These are phyloP conservation scores for Dicorynia guianensis DNA, from an alignment of 306 rosid genomes.

Conservation along the genomic window DNA sequence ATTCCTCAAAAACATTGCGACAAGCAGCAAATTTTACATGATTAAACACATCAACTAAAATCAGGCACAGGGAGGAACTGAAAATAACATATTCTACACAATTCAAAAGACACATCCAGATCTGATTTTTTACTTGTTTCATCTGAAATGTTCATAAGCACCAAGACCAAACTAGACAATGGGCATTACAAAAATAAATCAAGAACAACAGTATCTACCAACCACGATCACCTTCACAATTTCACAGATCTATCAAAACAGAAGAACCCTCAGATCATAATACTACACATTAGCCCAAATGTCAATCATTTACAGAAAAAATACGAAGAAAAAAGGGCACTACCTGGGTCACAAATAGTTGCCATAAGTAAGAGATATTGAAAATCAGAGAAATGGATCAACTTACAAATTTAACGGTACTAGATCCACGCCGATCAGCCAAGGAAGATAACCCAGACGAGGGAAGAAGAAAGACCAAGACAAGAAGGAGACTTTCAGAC, in stretches of 20 bases:
- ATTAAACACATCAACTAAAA: conserved; percentile 31
- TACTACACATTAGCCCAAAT: conserved; percentile 31
- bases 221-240: background rate
- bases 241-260: conserved; percentile 36
- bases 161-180: background rate
- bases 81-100: background rate
- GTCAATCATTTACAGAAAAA: background rate
- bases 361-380: background rate
- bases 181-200: background rate
- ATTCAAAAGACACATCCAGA: conserved; percentile 30
- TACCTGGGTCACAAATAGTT: background rate
- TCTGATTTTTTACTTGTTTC: conserved; percentile 38
- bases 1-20: conserved; percentile 14
- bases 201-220: conserved; percentile 24
- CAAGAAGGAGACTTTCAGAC: conserved; percentile 21
- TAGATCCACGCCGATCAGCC: conserved; percentile 7
- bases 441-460: conserved; percentile 5
- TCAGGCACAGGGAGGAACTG: conserved; percentile 27
- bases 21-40: conserved; percentile 26
- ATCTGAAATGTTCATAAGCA: conserved; percentile 6
- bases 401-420: conserved; percentile 45
- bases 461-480: background rate
- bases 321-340: conserved; percentile 7
- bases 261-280: conserved; percentile 34
- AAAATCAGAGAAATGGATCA: background rate